Base-by-base conservation (phyloP, 495 filamentous ascomycete species). In the Podospora pseudocomata region DNA sequence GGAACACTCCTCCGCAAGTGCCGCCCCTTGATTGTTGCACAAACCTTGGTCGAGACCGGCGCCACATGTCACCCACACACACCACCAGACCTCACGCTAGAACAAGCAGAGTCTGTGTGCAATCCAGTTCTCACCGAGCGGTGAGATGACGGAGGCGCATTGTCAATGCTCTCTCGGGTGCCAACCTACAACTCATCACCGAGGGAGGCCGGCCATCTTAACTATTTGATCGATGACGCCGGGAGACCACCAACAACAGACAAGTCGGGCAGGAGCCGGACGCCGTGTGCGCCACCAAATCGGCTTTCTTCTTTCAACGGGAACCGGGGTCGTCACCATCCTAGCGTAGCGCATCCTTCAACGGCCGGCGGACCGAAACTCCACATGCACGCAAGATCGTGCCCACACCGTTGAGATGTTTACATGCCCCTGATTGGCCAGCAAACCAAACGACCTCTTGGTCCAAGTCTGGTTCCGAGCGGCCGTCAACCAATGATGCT, bases 331-430 rank as follows among this genome's bases (percentile, higher is more conserved):
- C 60, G 63, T 66, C 66, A 70, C 66, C 59, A 71, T 63, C 71
- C 73, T 64, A 70, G 73, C 70, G 66, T 65, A 62, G 68, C 67
- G 66, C 57, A 72, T 67, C 65, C 69, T 66, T 62, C 63, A 65
- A 74, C 77, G 77, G 77, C 70, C 67, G 73, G 44, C 77, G 77
- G 77, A 70, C 77, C 77, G 77, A 77, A 71, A 79, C 76, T 79
- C 77, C 77, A 77, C 73, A 73, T 76, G 71, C 72, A 73, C 53
- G 71, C 76, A 70, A 72, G 76, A 77, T 77, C 77, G 68, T 69
- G 56, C 66, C 62, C 70, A 68, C 75, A 68, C 72, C 67, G 69
- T 76, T 71, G 68, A 65, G 53, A 55, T 27, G n/a, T 27, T 34
- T 19, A 11, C 49, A 57, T 18, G 32, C 59, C 53, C 67, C 67